phyloP scores from a whole-genome alignment of 164 flowering plant genomes.

The Stephania cephalantha region DNA sequence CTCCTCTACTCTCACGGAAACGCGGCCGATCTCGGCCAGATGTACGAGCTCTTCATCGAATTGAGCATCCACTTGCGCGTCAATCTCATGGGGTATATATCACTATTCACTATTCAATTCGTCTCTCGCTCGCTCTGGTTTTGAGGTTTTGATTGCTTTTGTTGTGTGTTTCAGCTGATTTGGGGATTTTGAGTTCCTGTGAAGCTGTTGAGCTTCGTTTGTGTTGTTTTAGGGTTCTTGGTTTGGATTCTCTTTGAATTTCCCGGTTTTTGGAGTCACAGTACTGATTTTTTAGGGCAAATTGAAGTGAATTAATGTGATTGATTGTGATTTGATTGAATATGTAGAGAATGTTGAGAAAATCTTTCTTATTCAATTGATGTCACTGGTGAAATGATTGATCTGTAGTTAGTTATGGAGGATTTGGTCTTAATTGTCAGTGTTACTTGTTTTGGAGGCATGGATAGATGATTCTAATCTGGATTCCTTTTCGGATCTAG shows the following conservation, averaged over 20 bases:
- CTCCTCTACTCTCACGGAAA: constrained; percentile 92
- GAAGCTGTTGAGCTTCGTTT: background rate
- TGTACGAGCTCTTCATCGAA: constrained; percentile 90
- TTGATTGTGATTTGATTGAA: background rate
- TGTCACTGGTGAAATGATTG: background rate
- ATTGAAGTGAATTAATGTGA: background rate
- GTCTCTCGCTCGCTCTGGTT: background rate
- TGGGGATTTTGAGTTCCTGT: too few relatives aligned
- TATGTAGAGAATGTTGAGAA: background rate
- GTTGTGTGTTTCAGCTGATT: background rate
- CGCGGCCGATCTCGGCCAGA: constrained; percentile 96
- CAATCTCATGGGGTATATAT: constrained; percentile 72
- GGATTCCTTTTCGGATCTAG: background rate
- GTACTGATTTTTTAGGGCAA: background rate
- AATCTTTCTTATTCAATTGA: too few relatives aligned
- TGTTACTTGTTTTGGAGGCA: background rate
- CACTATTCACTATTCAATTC: background rate
- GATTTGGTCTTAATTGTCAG: background rate
- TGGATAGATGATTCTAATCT: background rate
- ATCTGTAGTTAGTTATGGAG: background rate
- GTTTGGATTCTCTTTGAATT: background rate
- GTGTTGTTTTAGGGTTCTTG: background rate
- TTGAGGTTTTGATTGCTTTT: background rate
- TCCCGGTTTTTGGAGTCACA: background rate
- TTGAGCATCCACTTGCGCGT: constrained; percentile 80